Evolutionary conservation across 192 early-diverging fungal genomes (phyloP), one percentile per base, ranked within the genome.

Genomic region (Coemansia aciculifera): DNA sequence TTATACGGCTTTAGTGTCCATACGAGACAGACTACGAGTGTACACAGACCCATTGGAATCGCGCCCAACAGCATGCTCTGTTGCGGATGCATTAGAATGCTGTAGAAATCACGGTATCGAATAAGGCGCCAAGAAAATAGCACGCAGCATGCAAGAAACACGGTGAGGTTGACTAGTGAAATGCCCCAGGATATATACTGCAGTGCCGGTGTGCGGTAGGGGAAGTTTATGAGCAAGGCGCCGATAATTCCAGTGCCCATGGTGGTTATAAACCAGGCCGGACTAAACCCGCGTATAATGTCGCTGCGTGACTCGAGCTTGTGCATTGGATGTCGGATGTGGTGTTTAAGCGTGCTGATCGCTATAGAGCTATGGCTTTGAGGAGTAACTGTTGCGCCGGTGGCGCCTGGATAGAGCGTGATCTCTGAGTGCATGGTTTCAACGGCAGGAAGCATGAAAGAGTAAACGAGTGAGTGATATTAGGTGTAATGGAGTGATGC

Each of bases 171-270:
- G 19, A 84, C 44, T 0, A 73, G 32, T 9, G 66, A 83, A 27
- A 87, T 52, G 5, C 39, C 84, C 69, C 74, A 54, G 32, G 81
- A 52, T 34, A 86, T 84, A 40, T 72, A 78, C 24, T 63, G 62
- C 9, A 83, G 73, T 4, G 74, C 82, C 1, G 40, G 17, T 43
- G 73, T 76, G 37, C 69, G 49, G 49, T 84, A 84, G 36, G 86
- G 86, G 23, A 84, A 81, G 32, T 23, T 64, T 51, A 76, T 42
- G 0, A 86, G 42, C 29, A 85, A 48, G 2, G 71, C 37, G 3
- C 69, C 71, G 0, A 72, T 52, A 38, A 78, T 75, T 12, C 86
- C 86, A 13, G 86, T 87, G 37, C 86, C 84, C 85, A 86, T 86
- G 3, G 72, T 77, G 6, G 73, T 66, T 1, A 70, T 79, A 65